These are phyloP conservation scores for Acmispon strigosus DNA, from an alignment of 306 rosid species.

Conservation along the genomic window DNA sequence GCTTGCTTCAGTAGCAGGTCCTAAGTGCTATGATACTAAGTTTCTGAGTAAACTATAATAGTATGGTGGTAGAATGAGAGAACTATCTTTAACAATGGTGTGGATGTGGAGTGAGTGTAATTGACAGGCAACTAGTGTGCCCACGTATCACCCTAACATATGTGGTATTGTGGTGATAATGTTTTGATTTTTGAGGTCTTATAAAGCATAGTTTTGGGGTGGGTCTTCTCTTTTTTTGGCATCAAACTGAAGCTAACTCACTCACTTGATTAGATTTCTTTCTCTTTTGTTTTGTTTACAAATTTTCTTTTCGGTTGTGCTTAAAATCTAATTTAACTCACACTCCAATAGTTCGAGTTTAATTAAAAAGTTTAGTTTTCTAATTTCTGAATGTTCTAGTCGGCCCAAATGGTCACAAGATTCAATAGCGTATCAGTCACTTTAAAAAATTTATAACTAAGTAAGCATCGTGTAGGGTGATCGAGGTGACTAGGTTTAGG, in stretches of 20 bases:
- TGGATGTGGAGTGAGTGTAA: conserved; percentile 48
- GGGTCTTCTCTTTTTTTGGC: background rate
- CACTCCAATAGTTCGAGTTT: too few species aligned
- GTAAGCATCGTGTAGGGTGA: too few species aligned
- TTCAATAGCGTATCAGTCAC: too few species aligned
- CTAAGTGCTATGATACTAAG: background rate
- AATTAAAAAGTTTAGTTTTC: too few species aligned
- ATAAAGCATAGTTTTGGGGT: background rate
- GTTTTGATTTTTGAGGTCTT: conserved; percentile 16
- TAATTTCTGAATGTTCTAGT: too few species aligned
- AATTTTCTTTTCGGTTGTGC: background rate
- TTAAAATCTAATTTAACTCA: background rate
- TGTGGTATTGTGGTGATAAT: conserved; percentile 33
- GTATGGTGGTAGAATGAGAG: conserved; percentile 5
- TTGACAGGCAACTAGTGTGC: conserved; percentile 52
- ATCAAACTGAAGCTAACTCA: background rate
- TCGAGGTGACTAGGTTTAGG: too few species aligned
- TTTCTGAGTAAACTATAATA: conserved; percentile 6
- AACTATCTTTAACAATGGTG: conserved; percentile 28
- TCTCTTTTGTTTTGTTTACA: background rate
- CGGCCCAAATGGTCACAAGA: too few species aligned
- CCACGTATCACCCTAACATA: conserved; percentile 55
- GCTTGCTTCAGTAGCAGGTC: background rate
- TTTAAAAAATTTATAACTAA: too few species aligned
- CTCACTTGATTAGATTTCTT: background rate